Evolutionary conservation across 441 rosid species (phyloP).

Genomic region (Arabidopsis hybrid): DNA sequence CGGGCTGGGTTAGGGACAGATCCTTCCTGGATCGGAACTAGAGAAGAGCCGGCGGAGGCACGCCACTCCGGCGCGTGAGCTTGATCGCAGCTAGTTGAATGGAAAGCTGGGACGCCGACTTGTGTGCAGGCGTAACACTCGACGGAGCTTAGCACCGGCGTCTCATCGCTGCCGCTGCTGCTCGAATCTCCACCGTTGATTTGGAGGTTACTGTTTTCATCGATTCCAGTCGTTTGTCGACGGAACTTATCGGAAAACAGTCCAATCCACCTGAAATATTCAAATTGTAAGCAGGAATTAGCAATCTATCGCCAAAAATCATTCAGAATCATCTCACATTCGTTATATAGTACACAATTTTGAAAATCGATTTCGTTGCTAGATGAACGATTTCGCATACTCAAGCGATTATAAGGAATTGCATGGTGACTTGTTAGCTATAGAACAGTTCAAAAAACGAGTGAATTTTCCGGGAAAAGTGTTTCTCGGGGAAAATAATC

Average conservation of each 20-base stretch:
- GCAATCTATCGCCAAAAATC: background rate
- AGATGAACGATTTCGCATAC: background rate
- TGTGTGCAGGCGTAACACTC: slow-evolving; percentile 80
- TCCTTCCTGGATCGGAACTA: slow-evolving; percentile 49
- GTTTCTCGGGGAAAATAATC: background rate
- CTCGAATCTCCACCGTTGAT: background rate
- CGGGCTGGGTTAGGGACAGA: slow-evolving; percentile 12
- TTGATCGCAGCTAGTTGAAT: slow-evolving; percentile 74
- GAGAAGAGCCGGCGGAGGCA: slow-evolving; percentile 70
- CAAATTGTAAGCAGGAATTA: background rate
- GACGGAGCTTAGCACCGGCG: slow-evolving; percentile 48
- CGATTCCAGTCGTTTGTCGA: slow-evolving; percentile 25
- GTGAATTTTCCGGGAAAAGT: slow-evolving; percentile 1
- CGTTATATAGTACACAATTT: background rate
- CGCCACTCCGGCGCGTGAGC: slow-evolving; percentile 73
- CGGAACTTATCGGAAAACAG: slow-evolving; percentile 39
- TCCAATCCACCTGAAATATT: slow-evolving; percentile 49
- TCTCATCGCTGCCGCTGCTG: slow-evolving; percentile 37
- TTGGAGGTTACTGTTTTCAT: background rate
- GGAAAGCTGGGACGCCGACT: slow-evolving; percentile 74
- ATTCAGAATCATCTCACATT: slow-evolving; percentile 27
- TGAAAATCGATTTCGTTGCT: background rate
- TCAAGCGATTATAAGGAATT: background rate
- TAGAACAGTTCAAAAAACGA: slow-evolving; percentile 16
- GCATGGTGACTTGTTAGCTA: slow-evolving; percentile 33